Evolutionary conservation across 305 asterid genomes (phyloP).

Genomic region (Fraxinus velutina): DNA sequence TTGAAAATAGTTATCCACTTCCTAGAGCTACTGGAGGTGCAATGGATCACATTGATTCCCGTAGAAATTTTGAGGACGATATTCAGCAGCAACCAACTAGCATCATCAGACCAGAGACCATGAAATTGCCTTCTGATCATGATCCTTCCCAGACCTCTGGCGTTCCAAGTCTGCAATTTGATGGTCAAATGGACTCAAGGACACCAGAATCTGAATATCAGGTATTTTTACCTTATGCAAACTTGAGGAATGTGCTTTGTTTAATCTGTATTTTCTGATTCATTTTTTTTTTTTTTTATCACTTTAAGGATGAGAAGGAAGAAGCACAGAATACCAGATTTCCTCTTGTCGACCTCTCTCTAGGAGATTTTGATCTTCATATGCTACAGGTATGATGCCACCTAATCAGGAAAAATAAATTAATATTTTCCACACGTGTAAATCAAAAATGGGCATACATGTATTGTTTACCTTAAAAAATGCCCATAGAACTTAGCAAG

Average conservation of each 20-base stretch:
- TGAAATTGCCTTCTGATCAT: constrained; percentile 54
- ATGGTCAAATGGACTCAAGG: constrained; percentile 38
- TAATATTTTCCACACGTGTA: background rate
- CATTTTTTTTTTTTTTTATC: background rate
- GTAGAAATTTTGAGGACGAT: constrained; percentile 34
- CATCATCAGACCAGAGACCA: constrained; percentile 39
- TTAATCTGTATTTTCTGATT: constrained; percentile 18
- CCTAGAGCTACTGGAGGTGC: constrained; percentile 39
- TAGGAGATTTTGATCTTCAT: constrained; percentile 57
- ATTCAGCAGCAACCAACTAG: constrained; percentile 41
- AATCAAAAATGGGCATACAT: background rate
- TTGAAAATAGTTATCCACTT: constrained; percentile 48
- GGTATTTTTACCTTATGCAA: constrained; percentile 37
- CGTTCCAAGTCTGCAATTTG: constrained; percentile 41
- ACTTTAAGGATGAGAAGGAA: constrained; percentile 52
- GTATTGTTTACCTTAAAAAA: constrained; percentile 13
- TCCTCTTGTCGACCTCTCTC: constrained; percentile 53
- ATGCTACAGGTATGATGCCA: constrained; percentile 61
- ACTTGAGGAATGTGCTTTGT: constrained; percentile 6
- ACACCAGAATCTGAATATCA: constrained; percentile 46
- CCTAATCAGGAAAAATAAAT: constrained; percentile 13
- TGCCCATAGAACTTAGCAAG: constrained; percentile 16
- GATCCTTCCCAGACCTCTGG: constrained; percentile 48
- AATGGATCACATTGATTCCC: constrained; percentile 41
- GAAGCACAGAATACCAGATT: constrained; percentile 49